Conservation (phyloP, 179 eudicot genomes). For the Pouteria campechiana region DNA sequence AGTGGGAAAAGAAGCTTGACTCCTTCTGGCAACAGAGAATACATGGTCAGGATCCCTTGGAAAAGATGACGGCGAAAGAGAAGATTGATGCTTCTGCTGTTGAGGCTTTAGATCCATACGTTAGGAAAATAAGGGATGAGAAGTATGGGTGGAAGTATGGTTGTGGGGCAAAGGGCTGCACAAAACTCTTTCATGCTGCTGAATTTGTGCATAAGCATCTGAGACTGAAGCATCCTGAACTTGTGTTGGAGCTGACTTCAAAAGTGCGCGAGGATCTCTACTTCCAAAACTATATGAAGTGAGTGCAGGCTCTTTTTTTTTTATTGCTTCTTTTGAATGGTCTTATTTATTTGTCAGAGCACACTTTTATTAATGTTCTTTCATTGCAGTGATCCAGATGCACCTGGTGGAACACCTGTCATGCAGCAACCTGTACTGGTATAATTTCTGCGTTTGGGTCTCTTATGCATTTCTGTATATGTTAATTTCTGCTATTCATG, state of each 20-base stretch:
- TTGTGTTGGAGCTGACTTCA: conserved; percentile 62
- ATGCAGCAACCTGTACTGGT: conserved; percentile 85
- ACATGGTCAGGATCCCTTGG: conserved; percentile 72
- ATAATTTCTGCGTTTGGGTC: conserved; percentile 8
- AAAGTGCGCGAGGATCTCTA: conserved; percentile 96
- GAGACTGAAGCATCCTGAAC: conserved; percentile 86
- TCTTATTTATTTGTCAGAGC: not conserved
- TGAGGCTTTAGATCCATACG: conserved; percentile 88
- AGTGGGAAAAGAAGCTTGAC: conserved; percentile 93
- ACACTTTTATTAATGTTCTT: not conserved
- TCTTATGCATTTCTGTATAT: not conserved
- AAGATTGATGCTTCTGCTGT: conserved; percentile 90
- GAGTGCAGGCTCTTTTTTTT: conserved; percentile 10
- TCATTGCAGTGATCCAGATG: conserved; percentile 71
- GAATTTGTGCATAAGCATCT: conserved; percentile 97
- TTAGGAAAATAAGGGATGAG: conserved; percentile 95
- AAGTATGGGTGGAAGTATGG: conserved; percentile 99
- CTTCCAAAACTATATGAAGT: conserved; percentile 96
- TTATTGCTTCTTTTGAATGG: not conserved
- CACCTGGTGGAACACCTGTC: conserved; percentile 95
- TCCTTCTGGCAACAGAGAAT: conserved; percentile 81
- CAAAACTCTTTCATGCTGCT: conserved; percentile 97
- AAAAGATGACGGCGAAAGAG: conserved; percentile 88
- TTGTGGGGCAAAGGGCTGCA: conserved; percentile 99
- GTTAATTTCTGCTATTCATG: not conserved